Percentiles rank a stretch among this genome's conserved stretches.
Evolutionary conservation across 345 rosid species (phyloP).

Genomic region (Adansonia digitata): DNA sequence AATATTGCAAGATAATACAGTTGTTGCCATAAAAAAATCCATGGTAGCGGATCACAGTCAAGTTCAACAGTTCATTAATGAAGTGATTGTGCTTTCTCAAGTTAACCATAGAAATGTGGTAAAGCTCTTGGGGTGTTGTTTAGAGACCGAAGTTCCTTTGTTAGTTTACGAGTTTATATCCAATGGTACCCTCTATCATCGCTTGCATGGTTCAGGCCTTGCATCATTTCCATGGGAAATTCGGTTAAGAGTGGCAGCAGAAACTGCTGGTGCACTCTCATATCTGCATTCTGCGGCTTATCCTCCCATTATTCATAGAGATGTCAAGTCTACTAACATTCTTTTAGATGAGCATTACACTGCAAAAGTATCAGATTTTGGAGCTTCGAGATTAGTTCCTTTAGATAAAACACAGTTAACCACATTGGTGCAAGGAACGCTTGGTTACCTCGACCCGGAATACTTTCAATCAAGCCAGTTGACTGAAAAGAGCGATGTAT

Average conservation of each 20-base stretch:
- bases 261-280: conserved; percentile 33
- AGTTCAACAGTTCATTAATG: conserved; percentile 25
- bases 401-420: conserved; percentile 29
- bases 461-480: conserved; percentile 31
- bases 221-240: conserved; percentile 23
- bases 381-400: conserved; percentile 41
- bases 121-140: conserved; percentile 22
- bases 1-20: conserved; percentile 6
- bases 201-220: conserved; percentile 9
- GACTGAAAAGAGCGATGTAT: conserved; percentile 51
- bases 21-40: conserved; percentile 24
- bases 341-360: conserved; percentile 33
- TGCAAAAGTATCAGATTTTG: conserved; percentile 48
- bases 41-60: conserved; percentile 11
- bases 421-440: conserved; percentile 46
- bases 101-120: conserved; percentile 28
- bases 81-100: conserved; percentile 22
- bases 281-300: conserved; percentile 44
- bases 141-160: conserved; percentile 25
- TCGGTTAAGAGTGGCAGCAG: conserved; percentile 32
- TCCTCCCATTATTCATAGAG: conserved; percentile 38
- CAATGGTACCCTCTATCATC: conserved; percentile 18
- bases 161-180: conserved; percentile 24
- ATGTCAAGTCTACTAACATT: conserved; percentile 43
- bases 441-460: conserved; percentile 42